Conservation (phyloP, 1,284 basidiomycete species). For the Volvariella volvacea region DNA sequence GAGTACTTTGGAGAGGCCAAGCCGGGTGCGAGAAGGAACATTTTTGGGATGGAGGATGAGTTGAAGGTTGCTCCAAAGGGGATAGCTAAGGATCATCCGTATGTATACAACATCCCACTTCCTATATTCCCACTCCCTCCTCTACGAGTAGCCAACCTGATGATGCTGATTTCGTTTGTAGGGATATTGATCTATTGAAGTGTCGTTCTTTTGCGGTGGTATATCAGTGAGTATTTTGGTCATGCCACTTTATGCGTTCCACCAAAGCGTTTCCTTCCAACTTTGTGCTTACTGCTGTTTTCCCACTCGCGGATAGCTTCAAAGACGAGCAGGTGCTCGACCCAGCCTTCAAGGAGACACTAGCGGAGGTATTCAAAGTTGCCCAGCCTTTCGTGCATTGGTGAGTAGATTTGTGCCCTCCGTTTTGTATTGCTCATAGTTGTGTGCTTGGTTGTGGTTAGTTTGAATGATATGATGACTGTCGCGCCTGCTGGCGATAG, state of each 20-base stretch:
- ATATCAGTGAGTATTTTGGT: conserved; percentile 36
- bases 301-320: conserved; percentile 45
- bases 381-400: conserved; percentile 78
- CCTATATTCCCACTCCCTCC: conserved; percentile 31
- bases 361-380: conserved; percentile 49
- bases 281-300: neutral
- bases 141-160: conserved; percentile 1
- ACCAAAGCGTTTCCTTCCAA: no score
- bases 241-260: no score
- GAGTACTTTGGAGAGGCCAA: conserved; percentile 65
- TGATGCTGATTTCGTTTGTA: conserved; percentile 17
- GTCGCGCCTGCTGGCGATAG: conserved; percentile 28
- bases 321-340: conserved; percentile 67
- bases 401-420: conserved; percentile 35
- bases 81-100: conserved; percentile 65
- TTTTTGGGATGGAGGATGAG: conserved; percentile 79
- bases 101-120: conserved; percentile 15
- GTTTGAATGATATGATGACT: conserved; percentile 55
- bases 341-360: conserved; percentile 57
- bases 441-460: conserved; percentile 23
- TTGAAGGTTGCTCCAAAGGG: conserved; percentile 87
- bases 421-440: neutral
- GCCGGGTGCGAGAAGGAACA: conserved; percentile 59
- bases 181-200: conserved; percentile 84
- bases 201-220: conserved; percentile 74